Evolutionary conservation across 108 stramenopile species (phyloP), one percentile per base, ranked within the genome.

Genomic region (Nannochloropsis granulata): DNA sequence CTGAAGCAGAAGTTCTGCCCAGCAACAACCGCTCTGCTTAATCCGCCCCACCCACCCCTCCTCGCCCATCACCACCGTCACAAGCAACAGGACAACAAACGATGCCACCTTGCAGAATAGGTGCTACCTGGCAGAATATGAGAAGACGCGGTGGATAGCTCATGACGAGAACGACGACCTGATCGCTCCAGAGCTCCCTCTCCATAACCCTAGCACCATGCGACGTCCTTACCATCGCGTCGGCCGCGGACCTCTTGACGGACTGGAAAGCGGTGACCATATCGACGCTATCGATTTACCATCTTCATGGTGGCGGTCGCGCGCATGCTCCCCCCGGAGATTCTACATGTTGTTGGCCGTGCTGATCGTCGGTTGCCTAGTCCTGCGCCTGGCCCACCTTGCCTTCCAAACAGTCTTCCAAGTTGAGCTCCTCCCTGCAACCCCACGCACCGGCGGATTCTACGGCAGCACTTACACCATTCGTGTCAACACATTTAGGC

Each of bases 401-500:
- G 56, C 56, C 56, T 11, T 71, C 21, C 56, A 71, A 71, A 71
- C n/a, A n/a, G n/a, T 7, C 56, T 71, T 71, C 11, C 56, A n/a
- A 71, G 56, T 71, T n/a, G 56, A 71, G 16, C n/a, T 71, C n/a
- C 56, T 71, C 56, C 56, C 56, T 5, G n/a, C 56, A 71, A 71
- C 56, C 10, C 10, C 56, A 71, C 56, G 21, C 16, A 71, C 56
- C 21, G 56, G 56, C n/a, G 56, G 56, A 71, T 7, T n/a, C 0
- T 71, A n/a, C n/a, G 56, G 56, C 21, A 71, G 56, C n/a, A 71
- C 56, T 2, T 71, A 71, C 46, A 71, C 23, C 13, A 71, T 82
- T 24, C 87, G 88, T 34, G 85, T 88, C 81, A 88, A 88, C 80
- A 87, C 86, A 24, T 88, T 85, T 24, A 80, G 88, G 26, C 86